Conservation (phyloP, 179 eudicot genomes). For the Silene coronaria region DNA sequence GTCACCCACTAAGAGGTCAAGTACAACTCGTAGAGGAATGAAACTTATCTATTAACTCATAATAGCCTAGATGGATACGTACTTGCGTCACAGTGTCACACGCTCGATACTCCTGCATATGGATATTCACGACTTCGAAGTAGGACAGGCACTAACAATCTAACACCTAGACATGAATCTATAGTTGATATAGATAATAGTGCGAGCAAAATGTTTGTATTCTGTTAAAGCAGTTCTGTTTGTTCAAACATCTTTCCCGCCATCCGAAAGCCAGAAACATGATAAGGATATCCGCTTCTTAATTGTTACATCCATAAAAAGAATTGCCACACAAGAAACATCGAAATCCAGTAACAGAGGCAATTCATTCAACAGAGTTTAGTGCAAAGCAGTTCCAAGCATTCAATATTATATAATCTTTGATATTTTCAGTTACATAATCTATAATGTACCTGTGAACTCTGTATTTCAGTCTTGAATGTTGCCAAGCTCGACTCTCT, state of each 20-base stretch:
- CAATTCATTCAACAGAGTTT: background rate
- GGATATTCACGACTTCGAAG: background rate
- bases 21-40: too few species aligned
- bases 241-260: background rate
- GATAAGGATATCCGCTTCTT: background rate
- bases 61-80: background rate
- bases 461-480: slow-evolving; percentile 67
- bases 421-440: background rate
- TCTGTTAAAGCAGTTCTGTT: background rate
- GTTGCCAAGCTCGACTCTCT: slow-evolving; percentile 61
- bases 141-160: background rate
- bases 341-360: background rate
- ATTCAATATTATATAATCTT: background rate
- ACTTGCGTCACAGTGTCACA: background rate
- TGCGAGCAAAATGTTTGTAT: too few species aligned
- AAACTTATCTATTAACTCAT: background rate
- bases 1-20: too few species aligned
- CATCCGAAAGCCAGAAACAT: background rate
- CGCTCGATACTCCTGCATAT: background rate
- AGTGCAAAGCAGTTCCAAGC: background rate
- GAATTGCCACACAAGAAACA: background rate
- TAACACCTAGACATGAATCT: too few species aligned
- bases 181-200: too few species aligned
- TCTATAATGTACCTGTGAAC: slow-evolving; percentile 58
- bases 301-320: background rate